A percentile compares a stretch with the other conserved stretches of the same genome.
These are phyloP conservation scores for Ricinus communis DNA, from an alignment of 345 rosid species.

Conservation along the genomic window DNA sequence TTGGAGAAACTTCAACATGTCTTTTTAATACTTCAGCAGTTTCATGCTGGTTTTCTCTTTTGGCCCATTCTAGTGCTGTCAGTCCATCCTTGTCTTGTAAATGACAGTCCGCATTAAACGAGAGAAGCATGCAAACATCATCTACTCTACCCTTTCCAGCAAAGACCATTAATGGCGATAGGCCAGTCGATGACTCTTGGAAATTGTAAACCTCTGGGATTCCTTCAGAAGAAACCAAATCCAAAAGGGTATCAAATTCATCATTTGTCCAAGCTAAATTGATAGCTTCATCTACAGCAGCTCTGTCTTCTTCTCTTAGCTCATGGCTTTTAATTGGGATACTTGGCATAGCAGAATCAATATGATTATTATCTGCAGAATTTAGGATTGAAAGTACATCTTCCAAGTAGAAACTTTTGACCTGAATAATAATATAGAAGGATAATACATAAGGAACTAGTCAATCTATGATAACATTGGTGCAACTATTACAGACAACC, in stretches of 20 bases:
- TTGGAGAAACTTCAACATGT: conserved; percentile 39
- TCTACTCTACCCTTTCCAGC: conserved; percentile 82
- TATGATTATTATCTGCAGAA: conserved; percentile 54
- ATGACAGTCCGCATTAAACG: conserved; percentile 66
- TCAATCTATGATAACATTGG: conserved; percentile 12
- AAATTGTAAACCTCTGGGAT: conserved; percentile 55
- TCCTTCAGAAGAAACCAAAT: conserved; percentile 64
- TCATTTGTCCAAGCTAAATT: conserved; percentile 74
- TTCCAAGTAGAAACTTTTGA: conserved; percentile 68
- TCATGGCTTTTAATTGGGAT: conserved; percentile 36
- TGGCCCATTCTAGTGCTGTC: conserved; percentile 71
- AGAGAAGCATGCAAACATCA: conserved; percentile 84
- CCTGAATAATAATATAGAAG: conserved; percentile 45
- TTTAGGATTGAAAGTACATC: conserved; percentile 79
- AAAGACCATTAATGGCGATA: conserved; percentile 85
- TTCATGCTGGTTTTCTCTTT: conserved; percentile 63
- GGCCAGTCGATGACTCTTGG: conserved; percentile 68
- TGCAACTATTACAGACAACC: not conserved
- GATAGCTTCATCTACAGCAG: conserved; percentile 81
- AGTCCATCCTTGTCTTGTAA: conserved; percentile 56
- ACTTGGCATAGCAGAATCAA: conserved; percentile 39
- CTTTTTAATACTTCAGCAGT: conserved; percentile 58
- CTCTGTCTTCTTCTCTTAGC: conserved; percentile 61
- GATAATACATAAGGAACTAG: conserved; percentile 19
- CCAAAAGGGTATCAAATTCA: conserved; percentile 76